These are phyloP conservation scores for Arthromyces matolae DNA, from an alignment of 768 basidiomycete genomes.

Conservation along the genomic window DNA sequence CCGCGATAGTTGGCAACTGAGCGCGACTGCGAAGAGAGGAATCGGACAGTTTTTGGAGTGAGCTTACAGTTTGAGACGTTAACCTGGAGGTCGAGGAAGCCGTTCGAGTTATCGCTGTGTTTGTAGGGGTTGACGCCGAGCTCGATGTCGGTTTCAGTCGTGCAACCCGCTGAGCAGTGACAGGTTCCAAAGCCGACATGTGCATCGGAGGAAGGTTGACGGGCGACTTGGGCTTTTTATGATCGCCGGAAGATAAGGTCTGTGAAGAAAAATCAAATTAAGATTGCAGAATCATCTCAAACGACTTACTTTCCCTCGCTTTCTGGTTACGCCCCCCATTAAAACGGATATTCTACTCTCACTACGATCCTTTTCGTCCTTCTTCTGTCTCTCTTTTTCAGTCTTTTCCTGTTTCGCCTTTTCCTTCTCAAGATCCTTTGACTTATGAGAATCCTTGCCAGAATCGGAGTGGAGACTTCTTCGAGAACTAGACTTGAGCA, in stretches of 20 bases:
- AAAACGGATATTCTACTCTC: conserved; percentile 86
- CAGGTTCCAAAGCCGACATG: conserved; percentile 76
- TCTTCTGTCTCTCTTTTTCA: conserved; percentile 54
- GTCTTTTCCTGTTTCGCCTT: conserved; percentile 35
- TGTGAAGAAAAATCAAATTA: conserved; percentile 32
- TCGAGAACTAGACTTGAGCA: conserved; percentile 83
- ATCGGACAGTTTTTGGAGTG: conserved; percentile 86
- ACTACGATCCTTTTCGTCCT: conserved; percentile 85
- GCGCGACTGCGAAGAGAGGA: conserved; percentile 71
- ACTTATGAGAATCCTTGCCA: conserved; percentile 40
- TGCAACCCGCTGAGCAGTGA: conserved; percentile 82
- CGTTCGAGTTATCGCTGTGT: conserved; percentile 28
- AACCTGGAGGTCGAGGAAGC: conserved; percentile 52
- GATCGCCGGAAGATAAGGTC: conserved; percentile 83
- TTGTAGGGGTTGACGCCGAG: conserved; percentile 40
- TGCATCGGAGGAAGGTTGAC: conserved; percentile 87
- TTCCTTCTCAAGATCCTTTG: conserved; percentile 49
- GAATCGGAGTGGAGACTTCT: conserved; percentile 72
- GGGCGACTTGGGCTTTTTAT: conserved; percentile 67
- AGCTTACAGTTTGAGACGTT: conserved; percentile 81
- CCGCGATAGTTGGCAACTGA: conserved; percentile 87
- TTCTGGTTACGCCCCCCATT: conserved; percentile 70
- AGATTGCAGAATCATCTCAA: conserved; percentile 2
- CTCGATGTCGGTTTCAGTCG: conserved; percentile 62
- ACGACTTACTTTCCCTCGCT: conserved; percentile 78